phyloP scores from a whole-genome alignment of 768 basidiomycete genomes.

The Podaxis sp. region DNA sequence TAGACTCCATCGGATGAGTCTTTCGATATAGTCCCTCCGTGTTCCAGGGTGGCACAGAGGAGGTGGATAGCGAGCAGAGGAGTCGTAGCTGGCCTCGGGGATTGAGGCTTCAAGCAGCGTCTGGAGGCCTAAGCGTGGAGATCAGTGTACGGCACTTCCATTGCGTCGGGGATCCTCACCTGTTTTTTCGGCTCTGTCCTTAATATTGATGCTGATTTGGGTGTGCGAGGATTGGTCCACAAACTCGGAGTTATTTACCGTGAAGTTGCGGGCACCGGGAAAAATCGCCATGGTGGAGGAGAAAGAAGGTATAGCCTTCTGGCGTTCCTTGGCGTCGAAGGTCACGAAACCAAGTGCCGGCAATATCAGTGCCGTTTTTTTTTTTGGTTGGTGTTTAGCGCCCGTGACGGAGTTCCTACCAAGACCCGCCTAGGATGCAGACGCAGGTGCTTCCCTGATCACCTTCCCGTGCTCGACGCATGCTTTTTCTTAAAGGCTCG shows the following conservation, averaged over 20 bases:
- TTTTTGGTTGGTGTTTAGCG: too few species aligned
- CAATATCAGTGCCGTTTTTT: too few species aligned
- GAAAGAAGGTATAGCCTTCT: neutral
- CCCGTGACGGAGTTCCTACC: too few species aligned
- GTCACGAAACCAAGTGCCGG: neutral
- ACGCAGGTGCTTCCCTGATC: too few species aligned
- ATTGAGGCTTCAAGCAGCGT: neutral
- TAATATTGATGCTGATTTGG: neutral
- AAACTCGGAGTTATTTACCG: neutral
- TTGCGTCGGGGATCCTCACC: neutral
- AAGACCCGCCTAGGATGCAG: too few species aligned
- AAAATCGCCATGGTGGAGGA: neutral
- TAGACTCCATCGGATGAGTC: neutral
- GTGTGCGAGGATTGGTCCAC: neutral
- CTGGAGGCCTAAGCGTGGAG: neutral
- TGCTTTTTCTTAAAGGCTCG: too few species aligned
- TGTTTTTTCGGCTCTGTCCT: neutral
- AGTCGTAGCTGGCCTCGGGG: neutral
- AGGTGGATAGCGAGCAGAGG: neutral
- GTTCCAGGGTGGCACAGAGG: neutral
- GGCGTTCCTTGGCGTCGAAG: neutral
- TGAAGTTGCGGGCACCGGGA: neutral
- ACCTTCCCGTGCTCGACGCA: too few species aligned
- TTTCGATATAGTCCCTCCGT: neutral
- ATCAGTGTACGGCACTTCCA: neutral